Base-by-base conservation (phyloP, 345 rosid species). In the Euphorbia tirucalli region DNA sequence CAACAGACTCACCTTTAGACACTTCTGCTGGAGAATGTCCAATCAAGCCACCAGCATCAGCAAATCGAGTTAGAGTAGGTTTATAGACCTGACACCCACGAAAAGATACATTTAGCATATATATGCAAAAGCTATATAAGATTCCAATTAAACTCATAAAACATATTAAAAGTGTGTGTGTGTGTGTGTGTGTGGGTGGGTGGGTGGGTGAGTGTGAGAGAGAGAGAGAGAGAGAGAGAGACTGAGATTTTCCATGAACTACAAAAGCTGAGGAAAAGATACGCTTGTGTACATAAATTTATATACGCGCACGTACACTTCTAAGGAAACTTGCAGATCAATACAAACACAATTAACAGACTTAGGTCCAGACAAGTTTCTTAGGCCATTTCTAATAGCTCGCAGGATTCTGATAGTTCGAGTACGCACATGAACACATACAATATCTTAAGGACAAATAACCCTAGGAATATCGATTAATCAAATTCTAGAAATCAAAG, bases 11-110 rank as follows among this genome's bases (percentile, higher is more conserved):
- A 94, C 98, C 97, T 84, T 85, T 86, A 27, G 95, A 80, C 70
- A 78, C 87, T 39, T 90, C 95, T 57, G 88, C 93, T 41, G 97
- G 98, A 74, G 91, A 84, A 81, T 72, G 82, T 70, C 87, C 88
- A 24, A 77, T 83, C 81, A 87, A 75, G 72, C 98, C 98, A 31
- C 98, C 98, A 24, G 77, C 89, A 78, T 66, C 80, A 69, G 83
- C 85, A 80, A 94, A 94, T 82, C 87, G 77, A 71, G 73, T 75
- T 58, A 88, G 85, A 18, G 93, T 84, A 71, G 98, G 96, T 81
- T 86, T 83, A 78, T 88, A 94, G 25, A 89, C 95, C 98, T 94
- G 86, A 77, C 81, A 75, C 59, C 77, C 81, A 80, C 21, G 50
- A 52, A 50, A 77, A 44, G 48, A 56, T 65, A 58, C 62, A 66